Evolutionary conservation across 768 basidiomycete species (phyloP).

Genomic region (Podaxis rugospora): DNA sequence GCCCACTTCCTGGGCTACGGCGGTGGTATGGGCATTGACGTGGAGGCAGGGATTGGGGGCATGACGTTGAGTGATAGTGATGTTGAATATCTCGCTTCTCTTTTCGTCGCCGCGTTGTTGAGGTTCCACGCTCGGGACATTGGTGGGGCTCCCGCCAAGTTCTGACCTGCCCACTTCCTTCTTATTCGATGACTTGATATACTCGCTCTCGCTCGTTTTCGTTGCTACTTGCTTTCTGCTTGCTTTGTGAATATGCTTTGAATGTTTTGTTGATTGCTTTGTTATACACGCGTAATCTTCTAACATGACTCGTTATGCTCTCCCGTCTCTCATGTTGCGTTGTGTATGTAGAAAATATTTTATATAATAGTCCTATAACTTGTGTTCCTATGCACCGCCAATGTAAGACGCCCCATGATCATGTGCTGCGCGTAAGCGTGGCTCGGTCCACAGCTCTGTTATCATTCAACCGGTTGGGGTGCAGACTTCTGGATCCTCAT

Average conservation of each 20-base stretch:
- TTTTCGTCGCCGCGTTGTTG: neutral
- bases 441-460: neutral
- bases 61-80: neutral
- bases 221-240: neutral
- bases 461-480: neutral
- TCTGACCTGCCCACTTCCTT: neutral
- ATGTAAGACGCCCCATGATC: too few relatives aligned
- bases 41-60: neutral
- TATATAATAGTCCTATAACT: too few relatives aligned
- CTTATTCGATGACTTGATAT: neutral
- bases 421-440: too few relatives aligned
- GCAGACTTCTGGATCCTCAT: neutral
- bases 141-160: neutral
- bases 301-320: too few relatives aligned
- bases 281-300: neutral
- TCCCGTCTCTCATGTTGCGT: too few relatives aligned
- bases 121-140: neutral
- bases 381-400: too few relatives aligned
- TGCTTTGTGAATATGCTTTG: neutral
- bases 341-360: too few relatives aligned
- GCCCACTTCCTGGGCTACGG: neutral
- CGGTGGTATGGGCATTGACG: neutral
- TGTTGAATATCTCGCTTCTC: neutral
- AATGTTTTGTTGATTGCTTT: neutral
- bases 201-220: neutral